A percentile compares a stretch with the other conserved stretches of the same genome.
These are phyloP conservation scores for Arctium lappa DNA, from an alignment of 129 eudicot genomes.

Conservation along the genomic window DNA sequence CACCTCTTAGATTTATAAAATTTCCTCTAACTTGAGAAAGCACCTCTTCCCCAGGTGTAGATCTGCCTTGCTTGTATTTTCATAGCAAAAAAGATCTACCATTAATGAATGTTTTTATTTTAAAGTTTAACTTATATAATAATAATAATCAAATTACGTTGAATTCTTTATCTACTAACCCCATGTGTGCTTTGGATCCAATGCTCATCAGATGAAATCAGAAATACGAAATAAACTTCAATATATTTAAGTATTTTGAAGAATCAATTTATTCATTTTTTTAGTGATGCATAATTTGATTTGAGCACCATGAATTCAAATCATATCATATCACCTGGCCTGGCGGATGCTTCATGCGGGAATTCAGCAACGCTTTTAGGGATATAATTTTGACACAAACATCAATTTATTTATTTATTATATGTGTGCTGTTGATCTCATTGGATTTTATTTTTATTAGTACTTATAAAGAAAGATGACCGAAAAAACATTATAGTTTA, in stretches of 20 bases:
- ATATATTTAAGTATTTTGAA: background rate
- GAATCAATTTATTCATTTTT: background rate
- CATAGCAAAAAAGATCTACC: background rate
- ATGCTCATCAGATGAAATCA: background rate
- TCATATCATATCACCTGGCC: slow-evolving; percentile 6
- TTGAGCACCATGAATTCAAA: slow-evolving; percentile 19
- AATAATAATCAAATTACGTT: too few species aligned
- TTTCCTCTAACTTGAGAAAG: background rate
- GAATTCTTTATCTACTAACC: background rate
- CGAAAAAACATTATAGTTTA: too few species aligned
- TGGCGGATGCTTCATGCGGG: slow-evolving; percentile 20
- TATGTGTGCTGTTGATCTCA: background rate
- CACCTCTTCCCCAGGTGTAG: background rate
- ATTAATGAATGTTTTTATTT: background rate
- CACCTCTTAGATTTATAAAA: background rate
- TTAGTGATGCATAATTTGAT: slow-evolving; percentile 13
- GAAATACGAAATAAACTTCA: background rate
- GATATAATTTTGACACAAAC: background rate
- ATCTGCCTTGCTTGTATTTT: background rate
- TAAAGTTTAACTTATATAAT: background rate
- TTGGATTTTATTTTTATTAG: too few species aligned
- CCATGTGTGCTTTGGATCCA: background rate
- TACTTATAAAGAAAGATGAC: too few species aligned
- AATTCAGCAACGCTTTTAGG: slow-evolving; percentile 30
- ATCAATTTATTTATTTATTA: too few species aligned